These are phyloP conservation scores for Magnaporthiopsis rhizophila DNA, from an alignment of 2,329 filamentous ascomycete species.

Conservation along the genomic window DNA sequence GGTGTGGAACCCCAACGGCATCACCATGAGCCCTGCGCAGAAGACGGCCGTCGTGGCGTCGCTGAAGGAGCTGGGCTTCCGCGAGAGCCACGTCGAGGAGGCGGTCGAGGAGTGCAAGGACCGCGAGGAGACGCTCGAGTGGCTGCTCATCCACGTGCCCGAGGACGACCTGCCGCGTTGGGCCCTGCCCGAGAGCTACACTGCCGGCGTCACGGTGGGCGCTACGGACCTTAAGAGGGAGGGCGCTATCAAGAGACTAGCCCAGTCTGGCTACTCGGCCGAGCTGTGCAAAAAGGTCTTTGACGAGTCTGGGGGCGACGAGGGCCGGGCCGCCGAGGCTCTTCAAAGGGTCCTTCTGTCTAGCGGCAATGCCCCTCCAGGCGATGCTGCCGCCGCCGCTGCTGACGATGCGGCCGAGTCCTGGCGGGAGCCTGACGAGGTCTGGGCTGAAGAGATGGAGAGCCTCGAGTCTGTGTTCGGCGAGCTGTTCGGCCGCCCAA, in stretches of 20 bases:
- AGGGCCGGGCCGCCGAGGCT: constrained; percentile 68
- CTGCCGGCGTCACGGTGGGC: constrained; percentile 80
- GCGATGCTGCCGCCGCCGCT: constrained; percentile 14
- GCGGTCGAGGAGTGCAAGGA: constrained; percentile 83
- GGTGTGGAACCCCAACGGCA: constrained; percentile 77
- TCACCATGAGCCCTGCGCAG: constrained; percentile 52
- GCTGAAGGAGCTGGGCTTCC: constrained; percentile 72
- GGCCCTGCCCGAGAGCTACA: constrained; percentile 87
- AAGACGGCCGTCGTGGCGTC: constrained; percentile 61
- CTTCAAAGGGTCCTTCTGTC: constrained; percentile 63
- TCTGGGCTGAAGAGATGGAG: constrained; percentile 79
- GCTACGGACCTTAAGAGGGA: constrained; percentile 75
- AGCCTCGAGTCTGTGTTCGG: constrained; percentile 83
- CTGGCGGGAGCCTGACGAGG: constrained; percentile 45
- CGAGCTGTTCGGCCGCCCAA: constrained; percentile 56
- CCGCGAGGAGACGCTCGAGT: constrained; percentile 85
- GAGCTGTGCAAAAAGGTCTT: constrained; percentile 77
- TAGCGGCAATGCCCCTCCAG: constrained; percentile 25
- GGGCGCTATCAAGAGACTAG: constrained; percentile 71
- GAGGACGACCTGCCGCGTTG: constrained; percentile 93
- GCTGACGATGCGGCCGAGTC: constrained; percentile 19
- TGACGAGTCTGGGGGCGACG: constrained; percentile 62
- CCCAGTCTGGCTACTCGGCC: constrained; percentile 73
- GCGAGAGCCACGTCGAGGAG: constrained; percentile 83
- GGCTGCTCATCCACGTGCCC: constrained; percentile 92